Percentiles rank a stretch among this genome's conserved stretches.
Evolutionary conservation across 2,329 filamentous ascomycete genomes (phyloP).

Genomic region (Xylariomycetidae sp.): DNA sequence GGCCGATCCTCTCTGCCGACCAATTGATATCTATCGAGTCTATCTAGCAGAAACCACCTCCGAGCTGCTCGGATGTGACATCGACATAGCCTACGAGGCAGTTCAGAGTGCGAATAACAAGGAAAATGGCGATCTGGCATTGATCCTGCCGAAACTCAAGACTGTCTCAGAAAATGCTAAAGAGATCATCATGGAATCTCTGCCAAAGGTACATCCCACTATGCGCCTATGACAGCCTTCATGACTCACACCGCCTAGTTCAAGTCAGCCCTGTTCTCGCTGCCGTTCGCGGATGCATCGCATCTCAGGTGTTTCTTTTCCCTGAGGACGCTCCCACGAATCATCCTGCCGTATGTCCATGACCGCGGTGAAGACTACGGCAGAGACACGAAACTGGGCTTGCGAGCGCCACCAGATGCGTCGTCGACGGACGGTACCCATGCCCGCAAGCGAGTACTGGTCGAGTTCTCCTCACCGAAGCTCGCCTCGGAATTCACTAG

Average conservation of each 20-base stretch:
- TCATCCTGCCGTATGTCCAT: slow-evolving; percentile 54
- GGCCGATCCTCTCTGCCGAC: slow-evolving; percentile 16
- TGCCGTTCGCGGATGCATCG: slow-evolving; percentile 48
- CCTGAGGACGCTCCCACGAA: slow-evolving; percentile 45
- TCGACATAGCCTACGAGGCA: slow-evolving; percentile 21
- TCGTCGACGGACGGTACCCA: not conserved
- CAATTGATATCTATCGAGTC: slow-evolving; percentile 25
- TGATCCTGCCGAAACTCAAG: slow-evolving; percentile 26
- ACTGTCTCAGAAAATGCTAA: slow-evolving; percentile 12
- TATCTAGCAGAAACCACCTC: slow-evolving; percentile 21
- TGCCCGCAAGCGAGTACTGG: slow-evolving; percentile 42
- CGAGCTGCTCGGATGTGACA: slow-evolving; percentile 14
- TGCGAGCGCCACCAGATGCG: too few relatives aligned
- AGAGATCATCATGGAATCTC: slow-evolving; percentile 11
- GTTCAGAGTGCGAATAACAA: slow-evolving; percentile 21
- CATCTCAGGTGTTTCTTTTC: slow-evolving; percentile 64
- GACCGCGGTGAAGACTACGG: slow-evolving; percentile 52
- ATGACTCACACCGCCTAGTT: slow-evolving; percentile 1
- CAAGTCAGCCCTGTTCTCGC: slow-evolving; percentile 40
- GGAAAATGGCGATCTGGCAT: slow-evolving; percentile 24
- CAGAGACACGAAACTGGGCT: slow-evolving; percentile 44
- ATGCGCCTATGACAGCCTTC: not conserved
- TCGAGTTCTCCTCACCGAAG: slow-evolving; percentile 72
- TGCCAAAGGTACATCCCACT: slow-evolving; percentile 12
- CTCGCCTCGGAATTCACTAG: slow-evolving; percentile 69